phyloP scores from a whole-genome alignment of 2,329 filamentous ascomycete genomes.

The Alternaria metachromatica region DNA sequence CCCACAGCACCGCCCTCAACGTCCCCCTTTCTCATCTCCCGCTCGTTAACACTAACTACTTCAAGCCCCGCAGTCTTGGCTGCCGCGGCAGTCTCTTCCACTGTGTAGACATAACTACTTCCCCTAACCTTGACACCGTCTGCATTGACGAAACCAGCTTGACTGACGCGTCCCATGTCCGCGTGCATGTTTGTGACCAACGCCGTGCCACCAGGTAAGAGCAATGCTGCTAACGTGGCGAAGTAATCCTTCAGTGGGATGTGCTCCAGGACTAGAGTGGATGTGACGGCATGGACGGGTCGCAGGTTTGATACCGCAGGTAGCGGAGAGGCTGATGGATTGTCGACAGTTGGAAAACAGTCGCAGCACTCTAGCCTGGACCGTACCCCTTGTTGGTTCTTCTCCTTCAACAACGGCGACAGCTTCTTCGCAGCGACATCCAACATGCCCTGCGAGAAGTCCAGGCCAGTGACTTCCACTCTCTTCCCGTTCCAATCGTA shows the following conservation, averaged over 20 bases:
- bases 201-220: conserved; percentile 56
- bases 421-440: conserved; percentile 56
- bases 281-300: conserved; percentile 58
- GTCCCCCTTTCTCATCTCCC: conserved; percentile 38
- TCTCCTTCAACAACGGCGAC: not conserved
- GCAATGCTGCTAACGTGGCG: conserved; percentile 52
- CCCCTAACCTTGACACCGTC: conserved; percentile 63
- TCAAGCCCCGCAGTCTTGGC: conserved; percentile 50
- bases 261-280: conserved; percentile 71
- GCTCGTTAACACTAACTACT: conserved; percentile 36
- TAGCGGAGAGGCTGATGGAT: conserved; percentile 27
- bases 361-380: conserved; percentile 36
- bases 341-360: conserved; percentile 35
- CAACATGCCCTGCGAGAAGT: conserved; percentile 65
- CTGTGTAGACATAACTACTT: conserved; percentile 63
- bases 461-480: conserved; percentile 59
- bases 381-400: not conserved
- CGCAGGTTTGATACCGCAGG: conserved; percentile 14
- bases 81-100: conserved; percentile 59
- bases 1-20: conserved; percentile 39
- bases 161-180: conserved; percentile 65
- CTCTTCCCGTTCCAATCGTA: conserved; percentile 35
- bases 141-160: conserved; percentile 67
- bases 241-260: conserved; percentile 62
- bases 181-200: conserved; percentile 73